Conservation (phyloP, 2,329 filamentous ascomycete species). For the Remersonia thermophila region DNA sequence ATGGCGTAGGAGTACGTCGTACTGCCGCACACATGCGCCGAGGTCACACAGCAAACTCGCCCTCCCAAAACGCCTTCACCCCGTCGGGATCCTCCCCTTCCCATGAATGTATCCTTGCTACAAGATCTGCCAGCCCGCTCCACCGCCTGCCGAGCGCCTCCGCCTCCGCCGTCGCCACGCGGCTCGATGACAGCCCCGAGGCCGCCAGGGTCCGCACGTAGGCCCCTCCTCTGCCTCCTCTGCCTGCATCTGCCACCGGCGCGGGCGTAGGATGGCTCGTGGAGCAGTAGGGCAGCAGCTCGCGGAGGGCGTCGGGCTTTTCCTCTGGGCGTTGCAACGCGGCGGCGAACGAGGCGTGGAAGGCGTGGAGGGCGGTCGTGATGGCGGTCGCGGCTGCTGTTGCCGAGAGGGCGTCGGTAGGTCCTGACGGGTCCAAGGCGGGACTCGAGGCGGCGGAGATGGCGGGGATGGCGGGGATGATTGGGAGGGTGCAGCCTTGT, state of each 20-base stretch:
- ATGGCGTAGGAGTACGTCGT: no score
- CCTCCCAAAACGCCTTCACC: slow-evolving; percentile 5
- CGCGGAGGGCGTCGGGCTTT: slow-evolving; percentile 3
- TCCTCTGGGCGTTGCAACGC: not conserved
- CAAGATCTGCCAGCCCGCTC: slow-evolving; percentile 18
- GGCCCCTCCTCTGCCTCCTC: slow-evolving; percentile 1
- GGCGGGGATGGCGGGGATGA: no score
- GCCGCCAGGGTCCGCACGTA: no score
- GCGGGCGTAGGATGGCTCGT: slow-evolving; percentile 14
- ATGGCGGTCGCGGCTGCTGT: slow-evolving; percentile 31
- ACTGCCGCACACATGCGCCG: no score
- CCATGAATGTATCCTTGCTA: not conserved
- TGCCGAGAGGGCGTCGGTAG: slow-evolving; percentile 25
- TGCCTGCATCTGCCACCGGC: no score
- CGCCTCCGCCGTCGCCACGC: no score
- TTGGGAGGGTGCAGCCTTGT: no score
- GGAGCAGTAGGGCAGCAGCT: slow-evolving; percentile 26
- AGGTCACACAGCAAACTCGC: slow-evolving; percentile 5
- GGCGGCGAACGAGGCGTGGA: slow-evolving; percentile 22
- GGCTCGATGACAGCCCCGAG: no score
- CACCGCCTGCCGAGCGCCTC: slow-evolving; percentile 15
- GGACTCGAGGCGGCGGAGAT: no score
- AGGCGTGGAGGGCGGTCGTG: slow-evolving; percentile 25
- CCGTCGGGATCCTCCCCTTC: slow-evolving; percentile 11
- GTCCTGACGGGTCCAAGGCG: slow-evolving; percentile 21